Conservation (phyloP, 257 asterid genomes). For the Solanum bulbocastanum region DNA sequence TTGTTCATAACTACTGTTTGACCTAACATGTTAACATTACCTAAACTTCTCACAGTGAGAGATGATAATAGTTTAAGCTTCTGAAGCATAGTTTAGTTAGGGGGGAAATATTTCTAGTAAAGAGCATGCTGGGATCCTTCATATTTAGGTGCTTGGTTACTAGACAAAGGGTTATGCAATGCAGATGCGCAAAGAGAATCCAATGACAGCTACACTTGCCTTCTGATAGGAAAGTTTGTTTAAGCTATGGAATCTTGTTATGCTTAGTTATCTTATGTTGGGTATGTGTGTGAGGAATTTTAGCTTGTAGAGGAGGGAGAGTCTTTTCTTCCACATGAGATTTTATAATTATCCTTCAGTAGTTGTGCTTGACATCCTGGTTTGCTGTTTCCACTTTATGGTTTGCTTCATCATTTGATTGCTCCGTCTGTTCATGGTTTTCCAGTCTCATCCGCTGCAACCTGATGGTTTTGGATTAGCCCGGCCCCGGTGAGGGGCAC, state of each 20-base stretch:
- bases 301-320: not conserved
- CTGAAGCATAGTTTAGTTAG: not conserved
- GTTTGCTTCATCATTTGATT: not conserved
- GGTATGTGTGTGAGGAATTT: not conserved
- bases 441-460: conserved; percentile 68
- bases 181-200: not conserved
- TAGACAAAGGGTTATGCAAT: not conserved
- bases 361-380: not conserved
- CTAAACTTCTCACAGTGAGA: not conserved
- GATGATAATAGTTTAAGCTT: not conserved
- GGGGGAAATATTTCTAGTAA: not conserved
- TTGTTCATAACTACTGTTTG: not conserved
- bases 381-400: not conserved
- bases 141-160: not conserved
- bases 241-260: not conserved
- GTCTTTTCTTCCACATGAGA: not conserved
- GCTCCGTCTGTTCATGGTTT: not conserved
- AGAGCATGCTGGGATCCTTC: not conserved
- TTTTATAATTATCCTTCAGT: not conserved
- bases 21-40: not conserved
- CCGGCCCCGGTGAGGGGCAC: conserved; percentile 99
- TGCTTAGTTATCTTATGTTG: not conserved
- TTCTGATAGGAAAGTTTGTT: not conserved
- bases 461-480: conserved; percentile 85
- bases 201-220: not conserved